Conservation (phyloP, 2,329 filamentous ascomycete species). For the Neoascochyta sp. region DNA sequence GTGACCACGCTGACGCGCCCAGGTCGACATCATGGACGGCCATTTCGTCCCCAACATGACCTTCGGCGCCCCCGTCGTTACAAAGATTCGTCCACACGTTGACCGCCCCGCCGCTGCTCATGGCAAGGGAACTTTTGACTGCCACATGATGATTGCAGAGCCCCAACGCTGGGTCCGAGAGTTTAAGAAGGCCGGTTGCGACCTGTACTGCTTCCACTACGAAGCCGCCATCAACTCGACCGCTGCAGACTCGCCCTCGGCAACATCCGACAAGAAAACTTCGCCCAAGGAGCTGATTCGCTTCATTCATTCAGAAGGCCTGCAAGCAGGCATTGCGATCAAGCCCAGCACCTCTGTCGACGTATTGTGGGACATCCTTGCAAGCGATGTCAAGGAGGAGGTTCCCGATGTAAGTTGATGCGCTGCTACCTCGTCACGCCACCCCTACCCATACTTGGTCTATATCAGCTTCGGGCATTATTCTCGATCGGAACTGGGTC, state of each 20-base stretch:
- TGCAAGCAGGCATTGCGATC: conserved; percentile 91
- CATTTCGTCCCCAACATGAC: conserved; percentile 99
- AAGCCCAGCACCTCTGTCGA: conserved; percentile 90
- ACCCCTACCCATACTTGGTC: no score
- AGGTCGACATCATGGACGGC: conserved; percentile 97
- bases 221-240: conserved; percentile 84
- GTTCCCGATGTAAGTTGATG: conserved; percentile 85
- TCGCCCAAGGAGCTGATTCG: conserved; percentile 79
- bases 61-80: conserved; percentile 91
- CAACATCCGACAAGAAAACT: conserved; percentile 66
- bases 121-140: conserved; percentile 92
- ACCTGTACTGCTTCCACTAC: conserved; percentile 99
- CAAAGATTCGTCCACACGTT: conserved; percentile 85
- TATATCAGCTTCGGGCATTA: no score
- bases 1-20: conserved; percentile 61
- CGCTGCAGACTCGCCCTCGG: conserved; percentile 75
- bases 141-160: conserved; percentile 99
- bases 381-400: conserved; percentile 67
- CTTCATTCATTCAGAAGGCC: conserved; percentile 83
- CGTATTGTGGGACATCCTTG: conserved; percentile 86
- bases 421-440: no score
- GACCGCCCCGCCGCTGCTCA: conserved; percentile 64
- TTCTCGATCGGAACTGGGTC: no score
- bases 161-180: conserved; percentile 98
- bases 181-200: conserved; percentile 89